A percentile compares a stretch with the other conserved stretches of the same genome.
Conservation (phyloP, 805 yeast species). For the Kazachstania kunashirensis region DNA sequence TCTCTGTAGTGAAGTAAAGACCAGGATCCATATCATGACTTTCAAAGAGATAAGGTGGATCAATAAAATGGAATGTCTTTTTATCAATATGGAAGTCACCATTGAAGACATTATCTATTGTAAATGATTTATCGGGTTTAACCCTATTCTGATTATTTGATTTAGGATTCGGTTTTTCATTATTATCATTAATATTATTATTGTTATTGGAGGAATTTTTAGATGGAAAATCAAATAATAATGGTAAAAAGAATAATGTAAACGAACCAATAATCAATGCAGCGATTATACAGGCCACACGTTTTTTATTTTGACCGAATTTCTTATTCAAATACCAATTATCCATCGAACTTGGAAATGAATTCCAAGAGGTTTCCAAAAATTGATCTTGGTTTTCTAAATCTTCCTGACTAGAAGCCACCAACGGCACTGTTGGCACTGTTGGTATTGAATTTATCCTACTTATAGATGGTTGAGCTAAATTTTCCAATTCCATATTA, state of each 20-base stretch:
- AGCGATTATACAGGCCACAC: neutral
- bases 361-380: neutral
- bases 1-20: slow-evolving; percentile 25
- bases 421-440: neutral
- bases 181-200: neutral
- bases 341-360: slow-evolving; percentile 4
- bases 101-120: slow-evolving; percentile 16
- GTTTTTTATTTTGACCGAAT: slow-evolving; percentile 7
- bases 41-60: slow-evolving; percentile 15
- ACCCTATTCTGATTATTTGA: neutral
- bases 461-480: slow-evolving; percentile 4
- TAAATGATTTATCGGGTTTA: slow-evolving; percentile 8
- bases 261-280: neutral
- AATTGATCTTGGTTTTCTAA: slow-evolving; percentile 4
- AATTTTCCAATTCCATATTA: slow-evolving; percentile 3
- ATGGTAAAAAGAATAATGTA: slow-evolving; percentile 3
- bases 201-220: neutral
- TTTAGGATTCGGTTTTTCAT: neutral
- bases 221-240: neutral
- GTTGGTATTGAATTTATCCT: slow-evolving; percentile 2
- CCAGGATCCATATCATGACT: slow-evolving; percentile 37
- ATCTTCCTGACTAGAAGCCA: neutral
- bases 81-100: slow-evolving; percentile 21
- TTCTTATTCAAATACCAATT: slow-evolving; percentile 7
- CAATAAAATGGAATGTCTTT: slow-evolving; percentile 19